phyloP scores from a whole-genome alignment of 768 basidiomycete genomes.

The Strobilomyces echinocephalus region DNA sequence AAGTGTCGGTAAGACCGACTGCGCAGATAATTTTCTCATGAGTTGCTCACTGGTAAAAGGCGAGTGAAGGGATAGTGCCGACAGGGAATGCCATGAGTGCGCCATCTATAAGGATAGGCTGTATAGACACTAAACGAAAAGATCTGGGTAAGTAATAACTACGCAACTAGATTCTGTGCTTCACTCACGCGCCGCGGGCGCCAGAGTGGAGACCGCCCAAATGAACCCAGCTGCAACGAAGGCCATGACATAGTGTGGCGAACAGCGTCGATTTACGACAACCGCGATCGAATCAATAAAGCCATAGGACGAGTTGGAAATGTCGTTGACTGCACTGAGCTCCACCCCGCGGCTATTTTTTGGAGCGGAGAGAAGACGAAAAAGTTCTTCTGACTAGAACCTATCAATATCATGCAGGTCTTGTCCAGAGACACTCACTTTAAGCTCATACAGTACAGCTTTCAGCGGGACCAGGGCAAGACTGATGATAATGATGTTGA shows the following conservation, averaged over 20 bases:
- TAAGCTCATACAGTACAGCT: constrained; percentile 7
- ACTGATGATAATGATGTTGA: constrained; percentile 16
- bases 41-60: not conserved
- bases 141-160: not conserved
- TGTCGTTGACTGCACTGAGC: constrained; percentile 8
- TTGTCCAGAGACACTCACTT: not conserved
- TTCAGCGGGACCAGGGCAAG: constrained; percentile 10
- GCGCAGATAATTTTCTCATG: no score
- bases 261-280: constrained; percentile 1
- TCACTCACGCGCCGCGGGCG: constrained; percentile 13
- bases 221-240: constrained; percentile 4
- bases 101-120: constrained; percentile 12
- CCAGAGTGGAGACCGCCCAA: constrained; percentile 4
- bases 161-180: not conserved
- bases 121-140: constrained; percentile 6
- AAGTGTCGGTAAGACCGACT: not conserved
- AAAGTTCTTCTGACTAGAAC: constrained; percentile 16
- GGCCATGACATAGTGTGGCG: constrained; percentile 7
- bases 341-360: constrained; percentile 1
- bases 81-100: constrained; percentile 11
- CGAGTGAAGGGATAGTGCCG: constrained; percentile 13
- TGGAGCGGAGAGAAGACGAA: constrained; percentile 11
- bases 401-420: not conserved
- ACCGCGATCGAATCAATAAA: constrained; percentile 2
- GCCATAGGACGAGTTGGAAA: constrained; percentile 12